Conservation (phyloP, 2,329 filamentous ascomycete species). For the Beauveria rudraprayagi region DNA sequence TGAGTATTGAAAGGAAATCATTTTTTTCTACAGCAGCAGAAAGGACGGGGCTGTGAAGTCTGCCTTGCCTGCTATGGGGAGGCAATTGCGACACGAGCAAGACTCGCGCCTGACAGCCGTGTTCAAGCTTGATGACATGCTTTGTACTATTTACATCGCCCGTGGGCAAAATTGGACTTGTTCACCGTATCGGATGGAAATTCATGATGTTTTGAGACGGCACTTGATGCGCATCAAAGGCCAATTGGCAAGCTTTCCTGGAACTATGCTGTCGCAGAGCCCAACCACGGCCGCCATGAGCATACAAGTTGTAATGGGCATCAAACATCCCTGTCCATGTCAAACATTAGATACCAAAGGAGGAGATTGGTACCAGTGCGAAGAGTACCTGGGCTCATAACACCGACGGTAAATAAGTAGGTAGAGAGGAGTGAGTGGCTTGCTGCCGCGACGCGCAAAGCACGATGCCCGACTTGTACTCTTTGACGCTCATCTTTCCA, state of each 20-base stretch:
- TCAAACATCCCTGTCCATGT: too few species aligned
- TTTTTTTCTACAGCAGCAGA: background rate
- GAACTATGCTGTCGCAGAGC: background rate
- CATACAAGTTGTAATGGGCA: too few species aligned
- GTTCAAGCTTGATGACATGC: background rate
- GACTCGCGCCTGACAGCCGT: background rate
- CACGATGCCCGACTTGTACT: too few species aligned
- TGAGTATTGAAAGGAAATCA: background rate
- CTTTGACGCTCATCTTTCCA: too few species aligned
- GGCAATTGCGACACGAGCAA: background rate
- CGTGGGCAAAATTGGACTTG: background rate
- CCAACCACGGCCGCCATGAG: too few species aligned
- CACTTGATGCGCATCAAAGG: background rate
- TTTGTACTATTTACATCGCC: background rate
- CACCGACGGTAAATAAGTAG: too few species aligned
- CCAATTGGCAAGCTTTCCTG: background rate
- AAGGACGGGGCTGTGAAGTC: background rate
- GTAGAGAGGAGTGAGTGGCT: too few species aligned
- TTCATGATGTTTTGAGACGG: background rate
- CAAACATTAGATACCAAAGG: too few species aligned
- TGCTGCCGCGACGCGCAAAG: too few species aligned
- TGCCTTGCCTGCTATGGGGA: background rate
- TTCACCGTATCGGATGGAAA: background rate
- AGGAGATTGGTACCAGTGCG: too few species aligned
- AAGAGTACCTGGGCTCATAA: too few species aligned